Evolutionary conservation across 2,329 filamentous ascomycete genomes (phyloP).

Genomic region (Coniella lustricola): DNA sequence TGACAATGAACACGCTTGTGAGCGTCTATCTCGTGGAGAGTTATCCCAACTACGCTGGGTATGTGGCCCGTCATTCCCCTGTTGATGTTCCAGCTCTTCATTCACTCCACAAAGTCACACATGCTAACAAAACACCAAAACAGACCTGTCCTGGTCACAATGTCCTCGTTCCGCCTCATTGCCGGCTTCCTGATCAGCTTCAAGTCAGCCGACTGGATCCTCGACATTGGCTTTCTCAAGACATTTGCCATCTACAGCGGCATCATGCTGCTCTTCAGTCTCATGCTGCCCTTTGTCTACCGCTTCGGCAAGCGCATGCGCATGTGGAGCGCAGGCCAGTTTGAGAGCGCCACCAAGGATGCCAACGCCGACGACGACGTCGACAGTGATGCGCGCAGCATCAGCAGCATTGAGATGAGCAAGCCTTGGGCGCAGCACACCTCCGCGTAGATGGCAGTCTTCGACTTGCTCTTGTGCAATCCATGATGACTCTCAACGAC

Average conservation of each 20-base stretch:
- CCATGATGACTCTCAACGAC: too few species aligned
- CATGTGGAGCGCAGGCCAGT: constrained; percentile 12
- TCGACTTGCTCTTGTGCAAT: too few species aligned
- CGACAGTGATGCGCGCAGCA: constrained; percentile 12
- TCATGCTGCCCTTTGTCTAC: constrained; percentile 17
- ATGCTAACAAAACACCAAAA: not conserved
- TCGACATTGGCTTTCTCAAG: constrained; percentile 15
- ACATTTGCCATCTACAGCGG: constrained; percentile 18
- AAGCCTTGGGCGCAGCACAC: not conserved
- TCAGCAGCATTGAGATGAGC: constrained; percentile 9
- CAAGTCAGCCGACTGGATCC: constrained; percentile 19
- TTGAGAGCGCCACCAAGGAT: not conserved
- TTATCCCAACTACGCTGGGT: constrained; percentile 19
- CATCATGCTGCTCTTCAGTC: constrained; percentile 14
- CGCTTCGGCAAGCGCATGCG: constrained; percentile 14
- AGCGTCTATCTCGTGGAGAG: constrained; percentile 18
- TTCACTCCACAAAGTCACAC: too few species aligned
- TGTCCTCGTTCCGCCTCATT: constrained; percentile 20
- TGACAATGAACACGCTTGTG: constrained; percentile 13
- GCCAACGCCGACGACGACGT: not conserved
- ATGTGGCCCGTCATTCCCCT: not conserved
- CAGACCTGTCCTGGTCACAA: constrained; percentile 20
- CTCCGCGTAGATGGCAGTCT: too few species aligned
- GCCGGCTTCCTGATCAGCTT: constrained; percentile 19
- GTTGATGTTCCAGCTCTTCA: not conserved